These are phyloP conservation scores for Oryza officinalis DNA, from an alignment of 176 grass and related monocot genomes.

Conservation along the genomic window DNA sequence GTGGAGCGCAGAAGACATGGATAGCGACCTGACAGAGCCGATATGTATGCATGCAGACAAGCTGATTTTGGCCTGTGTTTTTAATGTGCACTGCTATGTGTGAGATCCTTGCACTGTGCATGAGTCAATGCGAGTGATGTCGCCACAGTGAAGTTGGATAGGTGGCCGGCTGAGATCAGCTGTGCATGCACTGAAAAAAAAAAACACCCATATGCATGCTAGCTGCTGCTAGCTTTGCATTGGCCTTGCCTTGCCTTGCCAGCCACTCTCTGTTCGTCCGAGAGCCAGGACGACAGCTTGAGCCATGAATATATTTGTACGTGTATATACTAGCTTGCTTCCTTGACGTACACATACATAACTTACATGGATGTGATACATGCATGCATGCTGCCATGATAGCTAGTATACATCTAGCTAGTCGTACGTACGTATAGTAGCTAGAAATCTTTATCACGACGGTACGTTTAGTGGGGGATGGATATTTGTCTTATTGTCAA, in stretches of 20 bases:
- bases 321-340: neutral
- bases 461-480: neutral
- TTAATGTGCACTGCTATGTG: conserved; percentile 34
- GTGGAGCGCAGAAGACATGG: conserved; percentile 2
- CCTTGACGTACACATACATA: conserved; percentile 5
- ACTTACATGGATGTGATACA: neutral
- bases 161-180: conserved; percentile 6
- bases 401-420: neutral
- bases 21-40: conserved; percentile 22
- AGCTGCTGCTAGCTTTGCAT: neutral
- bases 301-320: neutral
- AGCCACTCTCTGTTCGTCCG: neutral
- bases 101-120: conserved; percentile 36
- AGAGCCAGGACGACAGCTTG: neutral
- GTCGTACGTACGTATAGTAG: neutral
- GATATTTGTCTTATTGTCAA: neutral
- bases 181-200: neutral
- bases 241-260: neutral
- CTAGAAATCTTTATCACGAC: neutral
- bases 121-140: conserved; percentile 51
- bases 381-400: neutral
- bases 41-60: conserved; percentile 6
- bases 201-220: neutral
- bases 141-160: conserved; percentile 30
- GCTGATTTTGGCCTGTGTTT: conserved; percentile 22